Base-by-base conservation (phyloP, 2,329 filamentous ascomycete genomes). In the Colletotrichum truncatum region DNA sequence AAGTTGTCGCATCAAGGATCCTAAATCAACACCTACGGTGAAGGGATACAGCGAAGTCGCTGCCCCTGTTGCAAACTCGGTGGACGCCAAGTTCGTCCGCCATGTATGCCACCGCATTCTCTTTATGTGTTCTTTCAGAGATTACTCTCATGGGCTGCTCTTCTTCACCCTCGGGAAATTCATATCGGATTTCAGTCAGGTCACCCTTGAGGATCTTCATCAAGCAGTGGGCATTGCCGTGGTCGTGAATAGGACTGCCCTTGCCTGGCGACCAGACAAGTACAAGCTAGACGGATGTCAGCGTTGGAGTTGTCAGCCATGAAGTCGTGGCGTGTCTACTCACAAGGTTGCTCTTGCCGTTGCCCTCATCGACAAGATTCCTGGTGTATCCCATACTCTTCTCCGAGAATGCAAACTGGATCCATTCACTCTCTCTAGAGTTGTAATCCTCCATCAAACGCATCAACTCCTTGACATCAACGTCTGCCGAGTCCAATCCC, bases 221-320 rank as follows among this genome's bases (percentile, higher is more conserved):
- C 71, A 97, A 83, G 78, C 94, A 98, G 76, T 97, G 94, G 38
- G 94, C 93, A 67, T 95, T 93, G 74, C 90, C 91, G 77, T 93
- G 91, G 76, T 98, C 94, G 75, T 98, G 94, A 74, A 98, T 93
- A 10, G 92, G 90, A 72, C 91, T 95, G 36, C 87, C 87, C 79
- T 93, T 93, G 54, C 92, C 91, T 0, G 94, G 94, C 14, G 89
- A 91, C 94, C 94, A 98, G 38, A 97, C 94, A 39, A 97, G 87
- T 49, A 97, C 88, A 67, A 97, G 87, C 92, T 95, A 76, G 72
- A 54, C 39, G 10, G 14, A 45, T 6, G 26, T 66, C 43, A 66
- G 39, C 68, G 69, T 55, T 60, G 63, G 63, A 14, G 16, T 25
- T 69, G 64, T 71, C 65, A 49, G 72, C 78, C 67, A 79, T 75